These are phyloP conservation scores for Fusarium brachygibbosum DNA, from an alignment of 2,329 filamentous ascomycete species.

Conservation along the genomic window DNA sequence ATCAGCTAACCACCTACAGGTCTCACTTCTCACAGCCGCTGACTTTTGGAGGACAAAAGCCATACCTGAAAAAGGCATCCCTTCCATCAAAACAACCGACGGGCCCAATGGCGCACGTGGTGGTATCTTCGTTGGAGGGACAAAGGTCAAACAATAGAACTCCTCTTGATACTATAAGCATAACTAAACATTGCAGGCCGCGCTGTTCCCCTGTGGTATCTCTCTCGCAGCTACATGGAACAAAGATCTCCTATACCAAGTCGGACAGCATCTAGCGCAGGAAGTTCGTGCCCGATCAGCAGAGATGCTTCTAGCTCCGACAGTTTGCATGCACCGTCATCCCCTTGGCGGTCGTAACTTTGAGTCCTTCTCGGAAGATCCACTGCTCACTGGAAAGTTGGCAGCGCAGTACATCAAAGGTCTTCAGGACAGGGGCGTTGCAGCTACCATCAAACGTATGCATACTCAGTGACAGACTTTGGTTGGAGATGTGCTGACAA, in stretches of 20 bases:
- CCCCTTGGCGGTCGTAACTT: conserved; percentile 89
- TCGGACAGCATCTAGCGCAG: conserved; percentile 78
- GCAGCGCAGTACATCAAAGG: conserved; percentile 80
- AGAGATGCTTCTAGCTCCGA: conserved; percentile 80
- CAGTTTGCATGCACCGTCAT: conserved; percentile 84
- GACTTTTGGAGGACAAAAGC: conserved; percentile 79
- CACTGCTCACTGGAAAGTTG: conserved; percentile 79
- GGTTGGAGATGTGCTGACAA: neutral
- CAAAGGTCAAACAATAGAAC: conserved; percentile 61
- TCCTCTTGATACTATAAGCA: rapidly evolving
- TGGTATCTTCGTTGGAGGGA: conserved; percentile 76
- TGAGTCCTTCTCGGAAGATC: conserved; percentile 89
- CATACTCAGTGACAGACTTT: neutral
- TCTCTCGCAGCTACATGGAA: conserved; percentile 87
- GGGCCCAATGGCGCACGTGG: conserved; percentile 79
- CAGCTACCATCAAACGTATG: conserved; percentile 82
- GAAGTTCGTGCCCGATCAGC: conserved; percentile 81
- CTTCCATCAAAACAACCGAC: conserved; percentile 75
- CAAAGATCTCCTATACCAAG: conserved; percentile 74
- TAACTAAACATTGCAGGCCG: conserved; percentile 64
- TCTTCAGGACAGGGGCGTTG: conserved; percentile 79
- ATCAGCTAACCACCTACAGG: conserved; percentile 53
- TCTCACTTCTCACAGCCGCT: conserved; percentile 70
- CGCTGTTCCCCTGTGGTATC: conserved; percentile 83
- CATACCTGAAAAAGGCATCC: conserved; percentile 73